These are phyloP conservation scores for Fusarium pseudonygamai DNA, from an alignment of 2,329 filamentous ascomycete species.

Conservation along the genomic window DNA sequence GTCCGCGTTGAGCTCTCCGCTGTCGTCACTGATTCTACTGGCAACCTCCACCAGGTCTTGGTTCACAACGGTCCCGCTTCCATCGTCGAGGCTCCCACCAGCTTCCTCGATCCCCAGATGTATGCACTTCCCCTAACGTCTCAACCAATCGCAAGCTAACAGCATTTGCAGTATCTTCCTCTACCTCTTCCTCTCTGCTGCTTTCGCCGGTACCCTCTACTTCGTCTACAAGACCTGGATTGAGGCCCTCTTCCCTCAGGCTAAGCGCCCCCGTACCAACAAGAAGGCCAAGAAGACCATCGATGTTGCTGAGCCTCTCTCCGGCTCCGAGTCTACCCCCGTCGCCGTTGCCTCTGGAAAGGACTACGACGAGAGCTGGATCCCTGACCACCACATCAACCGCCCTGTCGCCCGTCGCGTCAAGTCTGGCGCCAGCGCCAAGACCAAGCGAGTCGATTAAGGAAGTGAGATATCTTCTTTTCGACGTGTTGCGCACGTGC, in stretches of 20 bases:
- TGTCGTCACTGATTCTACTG: constrained; percentile 73
- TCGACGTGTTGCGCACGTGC: background rate
- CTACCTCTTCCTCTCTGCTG: constrained; percentile 86
- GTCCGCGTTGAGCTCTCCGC: constrained; percentile 80
- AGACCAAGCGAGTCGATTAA: constrained; percentile 52
- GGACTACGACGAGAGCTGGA: constrained; percentile 92
- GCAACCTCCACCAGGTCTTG: constrained; percentile 77
- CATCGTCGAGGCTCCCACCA: constrained; percentile 90
- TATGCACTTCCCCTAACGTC: constrained; percentile 57
- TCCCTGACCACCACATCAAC: constrained; percentile 88
- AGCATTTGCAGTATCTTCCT: constrained; percentile 81
- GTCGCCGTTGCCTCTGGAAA: constrained; percentile 74
- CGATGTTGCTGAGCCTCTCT: constrained; percentile 68
- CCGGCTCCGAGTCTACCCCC: constrained; percentile 76
- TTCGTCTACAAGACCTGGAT: constrained; percentile 99
- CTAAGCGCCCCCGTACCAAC: constrained; percentile 72
- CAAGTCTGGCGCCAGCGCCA: constrained; percentile 66
- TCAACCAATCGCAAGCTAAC: constrained; percentile 42
- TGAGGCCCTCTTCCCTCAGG: constrained; percentile 92
- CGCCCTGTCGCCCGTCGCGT: constrained; percentile 77
- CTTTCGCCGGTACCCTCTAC: constrained; percentile 84
- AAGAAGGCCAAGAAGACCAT: constrained; percentile 74
- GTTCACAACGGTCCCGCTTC: constrained; percentile 85
- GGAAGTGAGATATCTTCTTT: background rate
- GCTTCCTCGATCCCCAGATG: constrained; percentile 96